Conservation (phyloP, 345 rosid genomes). For the Ailanthus altissimus region DNA sequence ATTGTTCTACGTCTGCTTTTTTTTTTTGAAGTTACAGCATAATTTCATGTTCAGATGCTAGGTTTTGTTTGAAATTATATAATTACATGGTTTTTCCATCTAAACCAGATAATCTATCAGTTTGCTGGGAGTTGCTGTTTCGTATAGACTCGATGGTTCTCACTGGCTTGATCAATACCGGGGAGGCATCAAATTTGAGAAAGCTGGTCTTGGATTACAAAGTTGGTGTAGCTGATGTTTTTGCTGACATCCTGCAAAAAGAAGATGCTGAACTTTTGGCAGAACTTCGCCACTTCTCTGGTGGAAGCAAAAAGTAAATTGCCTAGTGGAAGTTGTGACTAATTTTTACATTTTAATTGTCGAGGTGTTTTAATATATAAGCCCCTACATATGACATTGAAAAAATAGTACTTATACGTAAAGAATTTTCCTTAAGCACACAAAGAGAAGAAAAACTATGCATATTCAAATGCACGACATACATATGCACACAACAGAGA, state of each 20-base stretch:
- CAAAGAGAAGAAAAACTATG: not conserved
- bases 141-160: conserved; percentile 81
- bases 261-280: conserved; percentile 61
- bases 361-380: not conserved
- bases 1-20: not conserved
- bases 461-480: not conserved
- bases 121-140: conserved; percentile 67
- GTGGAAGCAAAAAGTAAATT: conserved; percentile 51
- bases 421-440: not conserved
- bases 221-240: conserved; percentile 48
- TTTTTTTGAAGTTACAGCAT: not conserved
- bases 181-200: conserved; percentile 69
- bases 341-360: not conserved
- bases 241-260: conserved; percentile 43
- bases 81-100: conserved; percentile 14
- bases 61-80: conserved; percentile 13
- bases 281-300: conserved; percentile 55
- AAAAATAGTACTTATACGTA: not conserved
- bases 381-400: not conserved
- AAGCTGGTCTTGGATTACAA: conserved; percentile 48
- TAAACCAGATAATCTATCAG: conserved; percentile 52
- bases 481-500: not conserved
- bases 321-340: not conserved
- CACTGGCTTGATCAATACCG: conserved; percentile 45
- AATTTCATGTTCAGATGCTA: not conserved